Percentiles rank a stretch among this genome's conserved stretches.
phyloP scores from a whole-genome alignment of 305 asterid species.

The Withania somnifera region DNA sequence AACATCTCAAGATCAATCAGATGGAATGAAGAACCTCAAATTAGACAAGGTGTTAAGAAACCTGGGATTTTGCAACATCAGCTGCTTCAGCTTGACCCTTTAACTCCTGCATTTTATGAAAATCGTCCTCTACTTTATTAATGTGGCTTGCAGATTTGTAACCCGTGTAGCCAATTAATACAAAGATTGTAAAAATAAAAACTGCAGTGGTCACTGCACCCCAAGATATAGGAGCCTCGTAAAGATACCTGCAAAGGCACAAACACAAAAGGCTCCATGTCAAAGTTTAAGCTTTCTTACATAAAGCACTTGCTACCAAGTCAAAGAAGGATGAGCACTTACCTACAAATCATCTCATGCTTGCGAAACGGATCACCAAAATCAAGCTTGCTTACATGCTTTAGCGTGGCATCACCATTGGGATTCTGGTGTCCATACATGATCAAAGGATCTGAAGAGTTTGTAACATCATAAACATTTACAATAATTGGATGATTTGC shows the following conservation, averaged over 20 bases:
- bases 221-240: slow-evolving; percentile 63
- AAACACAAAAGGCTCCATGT: slow-evolving; percentile 1
- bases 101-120: slow-evolving; percentile 57
- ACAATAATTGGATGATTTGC: slow-evolving; percentile 72
- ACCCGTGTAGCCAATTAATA: slow-evolving; percentile 53
- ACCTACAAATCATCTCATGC: slow-evolving; percentile 95
- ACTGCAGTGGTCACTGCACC: slow-evolving; percentile 44
- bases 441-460: slow-evolving; percentile 59
- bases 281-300: not conserved
- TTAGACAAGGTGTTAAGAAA: slow-evolving; percentile 10
- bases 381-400: slow-evolving; percentile 63
- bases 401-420: slow-evolving; percentile 50
- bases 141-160: slow-evolving; percentile 63
- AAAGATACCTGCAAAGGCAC: slow-evolving; percentile 49
- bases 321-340: slow-evolving; percentile 7
- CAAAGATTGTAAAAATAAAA: slow-evolving; percentile 40
- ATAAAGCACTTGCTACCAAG: not conserved
- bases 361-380: slow-evolving; percentile 88
- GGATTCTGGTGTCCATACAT: slow-evolving; percentile 64
- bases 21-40: not conserved
- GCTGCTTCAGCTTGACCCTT: slow-evolving; percentile 89
- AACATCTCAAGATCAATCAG: slow-evolving; percentile 1
- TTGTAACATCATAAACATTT: slow-evolving; percentile 72
- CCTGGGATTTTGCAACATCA: slow-evolving; percentile 95
- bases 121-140: slow-evolving; percentile 74